These are phyloP conservation scores for Exophiala viscosa DNA, from an alignment of 2,329 filamentous ascomycete genomes.

Conservation along the genomic window DNA sequence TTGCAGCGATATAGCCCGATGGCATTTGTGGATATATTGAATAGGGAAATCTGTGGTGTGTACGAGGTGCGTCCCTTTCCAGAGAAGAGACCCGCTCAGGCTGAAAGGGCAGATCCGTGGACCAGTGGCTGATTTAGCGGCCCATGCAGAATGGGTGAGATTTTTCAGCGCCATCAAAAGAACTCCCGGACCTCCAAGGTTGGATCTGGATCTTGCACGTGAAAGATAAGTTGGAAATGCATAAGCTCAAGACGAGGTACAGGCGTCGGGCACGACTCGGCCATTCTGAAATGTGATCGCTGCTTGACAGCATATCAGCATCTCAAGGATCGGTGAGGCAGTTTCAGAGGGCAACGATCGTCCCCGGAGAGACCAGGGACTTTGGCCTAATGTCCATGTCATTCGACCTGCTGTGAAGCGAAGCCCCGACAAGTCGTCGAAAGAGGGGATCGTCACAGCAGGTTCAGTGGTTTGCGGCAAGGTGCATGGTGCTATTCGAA, in stretches of 20 bases:
- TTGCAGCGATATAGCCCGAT: background rate
- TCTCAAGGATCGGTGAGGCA: too few species aligned
- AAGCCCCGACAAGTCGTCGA: background rate
- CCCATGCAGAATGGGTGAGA: constrained; percentile 4
- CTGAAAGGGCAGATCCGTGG: constrained; percentile 6
- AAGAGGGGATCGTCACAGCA: too few species aligned
- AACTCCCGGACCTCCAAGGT: background rate
- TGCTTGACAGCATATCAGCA: too few species aligned
- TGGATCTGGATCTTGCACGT: background rate
- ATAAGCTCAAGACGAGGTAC: too few species aligned
- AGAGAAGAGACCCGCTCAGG: constrained; percentile 6
- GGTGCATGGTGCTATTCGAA: background rate
- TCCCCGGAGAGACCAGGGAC: too few species aligned
- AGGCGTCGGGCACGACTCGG: too few species aligned
- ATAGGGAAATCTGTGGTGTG: background rate
- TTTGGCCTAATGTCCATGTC: too few species aligned
- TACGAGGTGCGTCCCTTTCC: constrained; percentile 3
- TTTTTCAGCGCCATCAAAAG: constrained; percentile 2
- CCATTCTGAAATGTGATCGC: too few species aligned
- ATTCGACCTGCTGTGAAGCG: background rate
- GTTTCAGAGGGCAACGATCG: too few species aligned
- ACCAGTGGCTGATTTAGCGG: constrained; percentile 12
- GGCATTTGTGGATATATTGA: background rate
- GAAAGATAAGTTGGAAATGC: too few species aligned
- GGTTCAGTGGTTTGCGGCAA: background rate